phyloP scores from a whole-genome alignment of 2,329 filamentous ascomycete genomes.

The Pseudocercospora crystallina region DNA sequence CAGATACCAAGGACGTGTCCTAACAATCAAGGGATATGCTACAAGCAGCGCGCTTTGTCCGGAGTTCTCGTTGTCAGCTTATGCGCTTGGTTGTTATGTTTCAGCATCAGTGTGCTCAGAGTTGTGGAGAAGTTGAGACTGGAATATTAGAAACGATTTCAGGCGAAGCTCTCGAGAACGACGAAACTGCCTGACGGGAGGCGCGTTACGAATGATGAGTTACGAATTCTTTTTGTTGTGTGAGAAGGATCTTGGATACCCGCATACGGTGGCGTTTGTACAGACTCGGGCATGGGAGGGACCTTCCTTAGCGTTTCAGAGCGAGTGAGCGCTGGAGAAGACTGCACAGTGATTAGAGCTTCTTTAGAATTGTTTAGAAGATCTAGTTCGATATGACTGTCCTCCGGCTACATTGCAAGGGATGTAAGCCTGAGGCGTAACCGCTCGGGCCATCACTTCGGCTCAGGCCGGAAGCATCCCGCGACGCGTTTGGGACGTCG shows the following conservation, averaged over 20 bases:
- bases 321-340: too few species aligned
- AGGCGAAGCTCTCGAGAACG: not conserved
- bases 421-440: too few species aligned
- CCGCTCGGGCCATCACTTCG: too few species aligned
- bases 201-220: slow-evolving; percentile 16
- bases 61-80: slow-evolving; percentile 78
- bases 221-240: slow-evolving; percentile 2
- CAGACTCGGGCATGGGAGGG: not conserved
- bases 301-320: not conserved
- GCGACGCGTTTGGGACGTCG: too few species aligned
- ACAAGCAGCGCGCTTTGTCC: slow-evolving; percentile 68
- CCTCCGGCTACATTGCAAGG: too few species aligned
- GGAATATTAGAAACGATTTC: slow-evolving; percentile 18
- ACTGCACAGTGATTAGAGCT: too few species aligned
- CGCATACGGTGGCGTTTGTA: not conserved
- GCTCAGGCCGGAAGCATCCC: too few species aligned
- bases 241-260: not conserved
- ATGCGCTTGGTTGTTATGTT: slow-evolving; percentile 86
- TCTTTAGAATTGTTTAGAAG: not conserved
- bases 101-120: slow-evolving; percentile 67
- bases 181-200: not conserved
- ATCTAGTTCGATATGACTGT: too few species aligned
- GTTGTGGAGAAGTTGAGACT: slow-evolving; percentile 39
- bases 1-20: slow-evolving; percentile 35
- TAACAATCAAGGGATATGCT: slow-evolving; percentile 52